phyloP scores from a whole-genome alignment of 176 grass and related monocot species.

The Thalia dealbata region DNA sequence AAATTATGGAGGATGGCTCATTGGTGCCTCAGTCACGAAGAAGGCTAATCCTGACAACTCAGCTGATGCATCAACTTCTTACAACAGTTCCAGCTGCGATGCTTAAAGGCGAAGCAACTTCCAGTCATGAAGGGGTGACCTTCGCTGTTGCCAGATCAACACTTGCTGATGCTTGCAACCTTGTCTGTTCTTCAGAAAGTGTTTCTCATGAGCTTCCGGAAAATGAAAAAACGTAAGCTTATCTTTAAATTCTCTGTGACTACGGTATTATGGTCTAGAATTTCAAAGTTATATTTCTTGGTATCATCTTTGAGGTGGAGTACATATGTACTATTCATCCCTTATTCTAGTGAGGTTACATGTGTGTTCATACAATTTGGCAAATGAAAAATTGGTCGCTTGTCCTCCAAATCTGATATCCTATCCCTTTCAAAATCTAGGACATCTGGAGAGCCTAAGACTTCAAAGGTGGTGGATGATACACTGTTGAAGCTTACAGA shows the following conservation, averaged over 20 bases:
- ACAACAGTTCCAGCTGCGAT: constrained; percentile 19
- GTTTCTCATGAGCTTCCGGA: not conserved
- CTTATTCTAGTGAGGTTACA: not conserved
- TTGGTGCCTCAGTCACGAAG: constrained; percentile 11
- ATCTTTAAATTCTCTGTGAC: not conserved
- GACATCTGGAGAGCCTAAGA: not conserved
- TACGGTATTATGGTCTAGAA: not conserved
- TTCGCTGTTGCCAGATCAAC: constrained; percentile 25
- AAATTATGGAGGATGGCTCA: constrained; percentile 17
- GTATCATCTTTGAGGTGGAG: too few species aligned
- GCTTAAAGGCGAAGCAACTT: constrained; percentile 24
- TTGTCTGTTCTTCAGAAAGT: constrained; percentile 6
- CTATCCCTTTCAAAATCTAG: constrained; percentile 11
- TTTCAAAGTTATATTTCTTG: too few species aligned
- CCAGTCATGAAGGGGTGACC: constrained; percentile 23
- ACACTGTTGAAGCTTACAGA: constrained; percentile 17
- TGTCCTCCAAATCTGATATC: not conserved
- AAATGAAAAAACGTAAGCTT: constrained; percentile 17
- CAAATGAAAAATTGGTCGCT: not conserved
- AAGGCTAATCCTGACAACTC: constrained; percentile 32
- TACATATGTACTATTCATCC: too few species aligned
- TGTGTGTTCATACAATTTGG: not conserved
- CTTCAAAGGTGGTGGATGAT: constrained; percentile 7
- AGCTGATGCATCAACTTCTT: constrained; percentile 28
- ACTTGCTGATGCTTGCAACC: constrained; percentile 33